Evolutionary conservation across 257 asterid genomes (phyloP).

Genomic region (Thymus quinquecostatus): DNA sequence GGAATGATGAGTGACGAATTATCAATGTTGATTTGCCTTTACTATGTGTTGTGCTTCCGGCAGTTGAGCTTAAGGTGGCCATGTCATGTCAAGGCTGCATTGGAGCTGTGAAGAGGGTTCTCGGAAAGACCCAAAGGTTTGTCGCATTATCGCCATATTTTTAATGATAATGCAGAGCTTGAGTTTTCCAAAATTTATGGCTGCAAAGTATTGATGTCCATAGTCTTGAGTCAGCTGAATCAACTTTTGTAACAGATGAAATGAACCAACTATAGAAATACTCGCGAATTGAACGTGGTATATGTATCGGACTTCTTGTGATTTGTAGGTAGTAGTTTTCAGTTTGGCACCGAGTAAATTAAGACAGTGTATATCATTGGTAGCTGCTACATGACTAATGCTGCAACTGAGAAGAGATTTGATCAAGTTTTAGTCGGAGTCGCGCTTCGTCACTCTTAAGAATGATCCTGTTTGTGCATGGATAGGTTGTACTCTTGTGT

Average conservation of each 20-base stretch:
- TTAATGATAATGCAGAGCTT: constrained; percentile 1
- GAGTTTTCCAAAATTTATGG: background rate
- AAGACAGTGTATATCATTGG: background rate
- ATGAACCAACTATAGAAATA: too few relatives aligned
- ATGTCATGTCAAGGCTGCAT: constrained; percentile 95
- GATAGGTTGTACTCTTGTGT: background rate
- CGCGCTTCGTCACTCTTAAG: background rate
- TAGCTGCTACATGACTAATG: background rate
- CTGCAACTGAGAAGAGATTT: background rate
- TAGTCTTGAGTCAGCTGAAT: too few relatives aligned
- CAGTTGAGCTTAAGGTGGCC: constrained; percentile 88
- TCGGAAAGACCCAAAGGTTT: constrained; percentile 82
- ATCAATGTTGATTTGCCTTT: constrained; percentile 6
- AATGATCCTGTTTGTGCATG: background rate
- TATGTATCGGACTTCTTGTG: constrained; percentile 18
- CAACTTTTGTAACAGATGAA: background rate
- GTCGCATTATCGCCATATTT: constrained; percentile 25
- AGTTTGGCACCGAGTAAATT: background rate
- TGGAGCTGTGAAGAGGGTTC: constrained; percentile 89
- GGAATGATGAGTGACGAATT: background rate
- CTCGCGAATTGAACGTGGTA: background rate
- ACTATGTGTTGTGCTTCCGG: constrained; percentile 49
- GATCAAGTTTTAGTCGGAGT: background rate
- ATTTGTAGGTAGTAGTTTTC: constrained; percentile 1
- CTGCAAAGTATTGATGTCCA: too few relatives aligned